These are phyloP conservation scores for Podila clonocystis DNA, from an alignment of 192 early-diverging fungal species.

Conservation along the genomic window DNA sequence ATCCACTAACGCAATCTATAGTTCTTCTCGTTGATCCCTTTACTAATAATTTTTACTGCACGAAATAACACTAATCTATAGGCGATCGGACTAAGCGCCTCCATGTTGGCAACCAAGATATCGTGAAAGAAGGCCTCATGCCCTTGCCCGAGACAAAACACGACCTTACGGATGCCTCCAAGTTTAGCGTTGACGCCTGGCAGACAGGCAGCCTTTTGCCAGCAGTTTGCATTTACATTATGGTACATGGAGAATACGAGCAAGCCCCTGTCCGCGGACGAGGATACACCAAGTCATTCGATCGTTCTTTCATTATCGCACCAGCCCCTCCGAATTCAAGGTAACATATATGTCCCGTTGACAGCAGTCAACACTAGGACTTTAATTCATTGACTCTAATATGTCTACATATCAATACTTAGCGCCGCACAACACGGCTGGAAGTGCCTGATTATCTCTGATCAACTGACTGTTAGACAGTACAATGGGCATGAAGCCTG, in stretches of 20 bases:
- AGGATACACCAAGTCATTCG: conserved; percentile 45
- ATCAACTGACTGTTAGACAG: conserved; percentile 26
- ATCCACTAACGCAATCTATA: background rate
- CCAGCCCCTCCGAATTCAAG: conserved; percentile 49
- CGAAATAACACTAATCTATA: background rate
- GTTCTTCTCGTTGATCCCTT: background rate
- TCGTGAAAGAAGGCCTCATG: conserved; percentile 28
- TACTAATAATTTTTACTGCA: background rate
- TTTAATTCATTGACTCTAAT: background rate
- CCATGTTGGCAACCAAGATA: conserved; percentile 24
- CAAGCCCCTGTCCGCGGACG: conserved; percentile 4
- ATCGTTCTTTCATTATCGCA: conserved; percentile 57
- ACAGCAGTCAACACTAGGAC: background rate
- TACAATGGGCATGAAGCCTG: conserved; percentile 39
- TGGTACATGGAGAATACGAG: conserved; percentile 39
- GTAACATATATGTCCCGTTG: conserved; percentile 10
- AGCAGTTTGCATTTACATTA: conserved; percentile 40
- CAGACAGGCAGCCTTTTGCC: conserved; percentile 47
- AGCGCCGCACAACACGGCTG: conserved; percentile 32
- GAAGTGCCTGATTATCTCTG: conserved; percentile 44
- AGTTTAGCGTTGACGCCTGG: conserved; percentile 61
- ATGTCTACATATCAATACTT: background rate
- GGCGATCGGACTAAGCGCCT: conserved; percentile 22
- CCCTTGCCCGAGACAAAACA: conserved; percentile 54
- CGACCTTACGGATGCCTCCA: conserved; percentile 47